Percentiles rank a stretch among this genome's conserved stretches.
phyloP scores from a whole-genome alignment of 352 stramenopile genomes.

The Chrysophaeum taylorii region DNA sequence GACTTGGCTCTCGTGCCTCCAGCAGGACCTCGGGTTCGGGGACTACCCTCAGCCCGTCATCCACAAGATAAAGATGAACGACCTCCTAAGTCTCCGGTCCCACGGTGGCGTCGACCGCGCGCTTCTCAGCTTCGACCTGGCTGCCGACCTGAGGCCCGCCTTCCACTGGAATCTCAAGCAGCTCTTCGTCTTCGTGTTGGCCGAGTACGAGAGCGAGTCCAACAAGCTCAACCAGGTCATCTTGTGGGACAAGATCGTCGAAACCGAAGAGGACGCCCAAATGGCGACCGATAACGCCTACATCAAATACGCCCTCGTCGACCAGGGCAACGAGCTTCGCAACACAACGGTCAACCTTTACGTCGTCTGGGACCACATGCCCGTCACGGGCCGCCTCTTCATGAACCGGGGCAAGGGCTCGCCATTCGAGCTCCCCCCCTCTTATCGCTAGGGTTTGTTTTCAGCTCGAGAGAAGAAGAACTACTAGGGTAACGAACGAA shows the following conservation, averaged over 20 bases:
- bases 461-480: too few species aligned
- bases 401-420: not conserved
- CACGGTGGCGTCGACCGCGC: constrained; percentile 60
- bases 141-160: constrained; percentile 60
- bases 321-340: constrained; percentile 55
- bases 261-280: constrained; percentile 45
- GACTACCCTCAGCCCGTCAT: constrained; percentile 30
- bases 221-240: constrained; percentile 66
- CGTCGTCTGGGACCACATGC: constrained; percentile 74
- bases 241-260: constrained; percentile 70
- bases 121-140: constrained; percentile 62
- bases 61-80: constrained; percentile 46
- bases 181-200: constrained; percentile 70
- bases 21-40: not conserved
- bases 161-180: constrained; percentile 83
- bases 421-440: not conserved
- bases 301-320: constrained; percentile 69
- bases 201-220: constrained; percentile 50
- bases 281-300: constrained; percentile 58
- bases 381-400: constrained; percentile 44
- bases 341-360: constrained; percentile 51
- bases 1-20: constrained; percentile 37
- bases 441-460: too few species aligned
- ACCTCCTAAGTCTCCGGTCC: constrained; percentile 47
- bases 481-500: too few species aligned